A percentile compares a stretch with the other conserved stretches of the same genome.
phyloP scores from a whole-genome alignment of 352 stramenopile species.

The Aphanomyces cochlioides region DNA sequence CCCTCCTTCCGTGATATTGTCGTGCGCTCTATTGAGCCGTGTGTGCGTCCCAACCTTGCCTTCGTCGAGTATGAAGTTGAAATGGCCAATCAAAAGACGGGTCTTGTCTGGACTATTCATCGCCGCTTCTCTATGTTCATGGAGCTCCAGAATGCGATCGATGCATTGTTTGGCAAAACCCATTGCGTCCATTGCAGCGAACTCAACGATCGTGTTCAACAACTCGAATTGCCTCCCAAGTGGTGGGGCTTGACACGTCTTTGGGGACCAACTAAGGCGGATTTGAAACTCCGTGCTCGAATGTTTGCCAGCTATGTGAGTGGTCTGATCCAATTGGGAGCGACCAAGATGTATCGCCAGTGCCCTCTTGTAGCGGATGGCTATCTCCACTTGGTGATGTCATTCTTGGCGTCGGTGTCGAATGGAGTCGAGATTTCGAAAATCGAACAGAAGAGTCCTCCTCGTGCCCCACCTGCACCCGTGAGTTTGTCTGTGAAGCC shows the following conservation, averaged over 20 bases:
- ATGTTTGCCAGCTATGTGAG: conserved; percentile 19
- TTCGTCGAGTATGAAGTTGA: conserved; percentile 28
- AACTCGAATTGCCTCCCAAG: conserved; percentile 28
- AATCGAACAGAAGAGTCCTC: not conserved
- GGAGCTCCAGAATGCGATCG: conserved; percentile 13
- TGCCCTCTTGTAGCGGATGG: conserved; percentile 11
- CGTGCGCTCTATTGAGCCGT: conserved; percentile 21
- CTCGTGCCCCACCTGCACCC: not conserved
- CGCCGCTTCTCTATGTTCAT: conserved; percentile 27
- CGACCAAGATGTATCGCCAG: conserved; percentile 3
- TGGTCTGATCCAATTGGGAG: conserved; percentile 10
- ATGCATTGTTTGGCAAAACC: not conserved
- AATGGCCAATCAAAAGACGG: conserved; percentile 24
- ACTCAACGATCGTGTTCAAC: not conserved
- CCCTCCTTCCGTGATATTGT: conserved; percentile 23
- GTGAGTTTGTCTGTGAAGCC: not conserved
- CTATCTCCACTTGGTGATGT: conserved; percentile 3
- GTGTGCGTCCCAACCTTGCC: not conserved
- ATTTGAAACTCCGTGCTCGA: conserved; percentile 21
- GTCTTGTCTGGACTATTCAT: conserved; percentile 23
- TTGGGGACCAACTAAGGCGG: not conserved
- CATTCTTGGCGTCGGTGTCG: conserved; percentile 12
- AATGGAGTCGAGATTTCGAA: conserved; percentile 15
- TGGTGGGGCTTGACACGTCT: conserved; percentile 12
- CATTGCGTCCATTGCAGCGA: conserved; percentile 16